These are phyloP conservation scores for Vaccinium corymbosum DNA, from an alignment of 148 eudicot genomes.

Conservation along the genomic window DNA sequence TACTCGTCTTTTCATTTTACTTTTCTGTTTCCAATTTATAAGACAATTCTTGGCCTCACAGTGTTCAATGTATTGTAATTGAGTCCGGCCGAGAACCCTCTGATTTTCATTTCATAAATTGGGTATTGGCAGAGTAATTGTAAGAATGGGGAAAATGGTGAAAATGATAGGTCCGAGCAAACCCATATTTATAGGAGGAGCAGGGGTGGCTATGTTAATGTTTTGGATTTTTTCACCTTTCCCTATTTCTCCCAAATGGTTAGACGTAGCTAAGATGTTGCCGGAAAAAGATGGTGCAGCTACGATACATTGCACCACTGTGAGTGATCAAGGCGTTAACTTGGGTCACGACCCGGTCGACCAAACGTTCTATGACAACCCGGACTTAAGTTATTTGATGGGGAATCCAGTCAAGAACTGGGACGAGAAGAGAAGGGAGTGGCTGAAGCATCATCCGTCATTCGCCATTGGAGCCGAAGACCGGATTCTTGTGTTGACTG, in stretches of 20 bases:
- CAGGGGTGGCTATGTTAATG: neutral
- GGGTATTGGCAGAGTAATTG: neutral
- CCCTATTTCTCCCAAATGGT: neutral
- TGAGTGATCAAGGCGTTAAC: neutral
- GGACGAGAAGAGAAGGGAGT: constrained; percentile 12
- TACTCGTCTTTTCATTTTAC: too few relatives aligned
- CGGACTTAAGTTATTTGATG: constrained; percentile 19
- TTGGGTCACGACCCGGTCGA: neutral
- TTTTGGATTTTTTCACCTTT: neutral
- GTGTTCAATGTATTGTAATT: too few relatives aligned
- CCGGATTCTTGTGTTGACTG: too few relatives aligned
- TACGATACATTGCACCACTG: neutral
- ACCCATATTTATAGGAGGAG: neutral
- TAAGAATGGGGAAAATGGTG: neutral
- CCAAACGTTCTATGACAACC: constrained; percentile 1
- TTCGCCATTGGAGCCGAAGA: too few relatives aligned
- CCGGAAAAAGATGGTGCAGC: neutral
- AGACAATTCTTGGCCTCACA: too few relatives aligned
- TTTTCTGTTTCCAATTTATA: too few relatives aligned
- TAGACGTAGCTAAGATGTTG: neutral
- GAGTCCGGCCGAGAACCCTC: too few relatives aligned
- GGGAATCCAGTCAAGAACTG: constrained; percentile 23
- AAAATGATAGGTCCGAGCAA: neutral
- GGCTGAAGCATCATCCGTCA: neutral
- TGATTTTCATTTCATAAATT: too few relatives aligned